A percentile compares a stretch with the other conserved stretches of the same genome.
Evolutionary conservation across 2,329 filamentous ascomycete species (phyloP).

Genomic region (Phaeosphaeriaceae sp.): DNA sequence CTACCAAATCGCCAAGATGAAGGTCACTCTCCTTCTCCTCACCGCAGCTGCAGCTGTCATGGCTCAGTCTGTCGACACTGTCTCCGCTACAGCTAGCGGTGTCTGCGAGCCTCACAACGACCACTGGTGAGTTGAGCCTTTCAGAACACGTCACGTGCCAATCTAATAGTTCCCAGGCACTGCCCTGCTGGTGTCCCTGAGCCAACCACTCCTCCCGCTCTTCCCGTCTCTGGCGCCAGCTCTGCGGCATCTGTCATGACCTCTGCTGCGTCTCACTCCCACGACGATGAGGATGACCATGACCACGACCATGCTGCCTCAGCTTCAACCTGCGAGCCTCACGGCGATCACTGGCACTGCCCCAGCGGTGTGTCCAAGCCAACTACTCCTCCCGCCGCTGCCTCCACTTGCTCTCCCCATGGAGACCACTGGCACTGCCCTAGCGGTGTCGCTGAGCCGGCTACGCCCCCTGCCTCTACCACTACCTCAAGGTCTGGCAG

Average conservation of each 20-base stretch:
- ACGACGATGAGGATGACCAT: slow-evolving; percentile 24
- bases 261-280: slow-evolving; percentile 13
- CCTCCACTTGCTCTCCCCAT: slow-evolving; percentile 5
- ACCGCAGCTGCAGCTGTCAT: slow-evolving; percentile 18
- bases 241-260: slow-evolving; percentile 7
- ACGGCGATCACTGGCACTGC: slow-evolving; percentile 37
- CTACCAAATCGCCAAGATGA: slow-evolving; percentile 20
- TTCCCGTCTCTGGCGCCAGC: neutral
- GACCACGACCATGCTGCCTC: slow-evolving; percentile 33
- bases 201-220: slow-evolving; percentile 20
- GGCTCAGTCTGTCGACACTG: slow-evolving; percentile 21
- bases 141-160: neutral
- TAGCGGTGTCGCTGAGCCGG: slow-evolving; percentile 33
- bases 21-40: slow-evolving; percentile 22
- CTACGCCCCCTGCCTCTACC: slow-evolving; percentile 16
- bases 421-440: slow-evolving; percentile 38
- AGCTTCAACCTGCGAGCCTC: slow-evolving; percentile 35
- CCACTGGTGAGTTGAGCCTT: slow-evolving; percentile 29
- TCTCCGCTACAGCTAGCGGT: slow-evolving; percentile 21
- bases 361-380: slow-evolving; percentile 34
- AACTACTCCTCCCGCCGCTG: slow-evolving; percentile 21
- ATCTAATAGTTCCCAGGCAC: slow-evolving; percentile 18
- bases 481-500: slow-evolving; percentile 5
- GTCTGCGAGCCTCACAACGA: slow-evolving; percentile 32
- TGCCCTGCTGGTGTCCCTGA: slow-evolving; percentile 24